phyloP scores from a whole-genome alignment of 1,139 yeast species.

The Sugiyamaella xylanicola region DNA sequence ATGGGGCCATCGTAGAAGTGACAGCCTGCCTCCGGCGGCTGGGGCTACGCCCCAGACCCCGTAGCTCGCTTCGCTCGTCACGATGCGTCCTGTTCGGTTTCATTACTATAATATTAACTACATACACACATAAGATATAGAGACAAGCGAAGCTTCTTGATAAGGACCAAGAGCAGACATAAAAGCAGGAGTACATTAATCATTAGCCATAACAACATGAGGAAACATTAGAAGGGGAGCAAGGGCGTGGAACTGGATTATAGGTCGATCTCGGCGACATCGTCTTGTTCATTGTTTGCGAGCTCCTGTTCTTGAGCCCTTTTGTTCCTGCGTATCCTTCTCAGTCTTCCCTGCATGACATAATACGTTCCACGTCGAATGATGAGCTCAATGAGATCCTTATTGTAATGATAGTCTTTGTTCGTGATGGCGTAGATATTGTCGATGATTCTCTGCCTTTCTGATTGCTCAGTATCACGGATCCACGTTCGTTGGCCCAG shows the following conservation, averaged over 20 bases:
- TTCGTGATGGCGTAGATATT: constrained; percentile 53
- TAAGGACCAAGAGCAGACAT: background rate
- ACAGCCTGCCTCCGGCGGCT: too few relatives aligned
- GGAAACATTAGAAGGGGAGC: background rate
- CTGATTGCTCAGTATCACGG: constrained; percentile 63
- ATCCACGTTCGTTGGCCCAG: constrained; percentile 82
- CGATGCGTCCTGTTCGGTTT: too few relatives aligned
- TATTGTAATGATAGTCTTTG: constrained; percentile 54
- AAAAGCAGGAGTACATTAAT: background rate
- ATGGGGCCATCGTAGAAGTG: too few relatives aligned
- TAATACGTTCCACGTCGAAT: constrained; percentile 78
- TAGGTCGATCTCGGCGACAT: background rate
- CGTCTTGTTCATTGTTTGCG: constrained; percentile 1
- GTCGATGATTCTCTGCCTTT: constrained; percentile 54
- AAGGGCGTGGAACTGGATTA: background rate
- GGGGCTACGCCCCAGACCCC: too few relatives aligned
- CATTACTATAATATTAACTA: background rate
- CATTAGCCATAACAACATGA: background rate
- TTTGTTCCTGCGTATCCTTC: constrained; percentile 57
- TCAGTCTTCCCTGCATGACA: constrained; percentile 74
- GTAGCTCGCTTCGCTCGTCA: too few relatives aligned
- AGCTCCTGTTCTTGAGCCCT: constrained; percentile 18
- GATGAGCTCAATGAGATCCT: constrained; percentile 62
- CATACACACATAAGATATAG: background rate
- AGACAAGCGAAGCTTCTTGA: background rate